Percentiles rank a stretch among this genome's conserved stretches.
Conservation (phyloP, 768 basidiomycete genomes). For the Leucogyrophana mollusca region DNA sequence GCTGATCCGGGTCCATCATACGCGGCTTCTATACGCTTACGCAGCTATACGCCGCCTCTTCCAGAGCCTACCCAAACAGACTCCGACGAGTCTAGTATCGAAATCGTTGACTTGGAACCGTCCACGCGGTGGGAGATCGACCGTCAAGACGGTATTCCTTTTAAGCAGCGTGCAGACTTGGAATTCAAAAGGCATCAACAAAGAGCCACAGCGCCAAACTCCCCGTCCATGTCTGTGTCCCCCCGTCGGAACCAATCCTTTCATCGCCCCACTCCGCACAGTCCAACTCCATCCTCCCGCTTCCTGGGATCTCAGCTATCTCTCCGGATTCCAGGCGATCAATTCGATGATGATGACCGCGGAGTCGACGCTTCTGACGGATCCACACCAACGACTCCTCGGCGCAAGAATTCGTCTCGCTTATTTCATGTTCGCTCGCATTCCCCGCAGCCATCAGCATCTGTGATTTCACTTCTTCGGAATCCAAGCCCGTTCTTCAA, state of each 20-base stretch:
- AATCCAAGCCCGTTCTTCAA: conserved; percentile 35
- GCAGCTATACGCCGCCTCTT: conserved; percentile 8
- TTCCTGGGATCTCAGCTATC: conserved; percentile 32
- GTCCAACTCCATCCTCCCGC: conserved; percentile 27
- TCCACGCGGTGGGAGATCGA: conserved; percentile 44
- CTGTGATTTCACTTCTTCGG: conserved; percentile 30
- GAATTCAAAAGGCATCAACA: conserved; percentile 31
- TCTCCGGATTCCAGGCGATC: conserved; percentile 31
- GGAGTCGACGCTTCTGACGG: conserved; percentile 30
- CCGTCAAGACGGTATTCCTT: conserved; percentile 38
- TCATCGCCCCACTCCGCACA: conserved; percentile 24
- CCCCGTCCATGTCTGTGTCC: conserved; percentile 11
- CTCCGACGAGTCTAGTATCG: conserved; percentile 50
- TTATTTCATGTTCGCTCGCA: conserved; percentile 29
- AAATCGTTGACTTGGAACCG: conserved; percentile 50
- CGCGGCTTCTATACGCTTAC: conserved; percentile 6
- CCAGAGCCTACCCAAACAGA: conserved; percentile 28
- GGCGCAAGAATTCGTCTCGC: conserved; percentile 29
- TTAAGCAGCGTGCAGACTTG: conserved; percentile 37
- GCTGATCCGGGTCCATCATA: not conserved
- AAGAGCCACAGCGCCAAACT: conserved; percentile 24
- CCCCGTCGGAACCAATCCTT: conserved; percentile 29
- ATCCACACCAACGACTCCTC: conserved; percentile 31
- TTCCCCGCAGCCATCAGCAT: conserved; percentile 32
- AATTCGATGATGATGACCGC: conserved; percentile 28